phyloP scores from a whole-genome alignment of 73 alveolate genomes.

The Effrenium voratum region DNA sequence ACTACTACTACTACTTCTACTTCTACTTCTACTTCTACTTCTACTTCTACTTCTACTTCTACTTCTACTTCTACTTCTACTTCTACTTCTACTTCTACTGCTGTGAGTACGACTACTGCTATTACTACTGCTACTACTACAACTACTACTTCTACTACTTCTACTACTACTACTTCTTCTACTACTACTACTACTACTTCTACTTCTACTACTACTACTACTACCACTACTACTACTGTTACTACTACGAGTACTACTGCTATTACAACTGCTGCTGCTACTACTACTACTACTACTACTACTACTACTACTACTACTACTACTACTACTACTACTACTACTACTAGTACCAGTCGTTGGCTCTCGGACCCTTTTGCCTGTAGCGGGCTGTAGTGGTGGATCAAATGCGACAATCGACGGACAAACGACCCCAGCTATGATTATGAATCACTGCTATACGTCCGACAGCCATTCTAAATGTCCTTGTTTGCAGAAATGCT shows the following conservation, averaged over 20 bases:
- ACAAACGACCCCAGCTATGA: too few relatives aligned
- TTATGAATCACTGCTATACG: too few relatives aligned
- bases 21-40: background rate
- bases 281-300: background rate
- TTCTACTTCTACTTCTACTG: background rate
- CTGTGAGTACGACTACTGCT: background rate
- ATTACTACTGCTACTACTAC: background rate
- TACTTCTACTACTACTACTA: background rate
- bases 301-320: background rate
- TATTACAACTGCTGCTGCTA: background rate
- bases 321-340: background rate
- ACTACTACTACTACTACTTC: background rate
- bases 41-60: background rate
- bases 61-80: background rate
- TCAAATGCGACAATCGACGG: too few relatives aligned
- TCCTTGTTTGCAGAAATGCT: too few relatives aligned
- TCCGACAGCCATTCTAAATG: too few relatives aligned
- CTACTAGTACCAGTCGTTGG: background rate
- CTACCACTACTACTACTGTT: background rate
- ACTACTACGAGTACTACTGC: background rate
- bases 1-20: constrained; percentile 19
- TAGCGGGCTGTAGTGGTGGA: too few relatives aligned
- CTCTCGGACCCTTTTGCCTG: background rate
- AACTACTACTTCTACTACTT: background rate
- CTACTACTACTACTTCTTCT: background rate